Percentiles rank a stretch among this genome's conserved stretches.
These are phyloP conservation scores for Danielozyma ontarioensis DNA, from an alignment of 805 yeast genomes.

Conservation along the genomic window DNA sequence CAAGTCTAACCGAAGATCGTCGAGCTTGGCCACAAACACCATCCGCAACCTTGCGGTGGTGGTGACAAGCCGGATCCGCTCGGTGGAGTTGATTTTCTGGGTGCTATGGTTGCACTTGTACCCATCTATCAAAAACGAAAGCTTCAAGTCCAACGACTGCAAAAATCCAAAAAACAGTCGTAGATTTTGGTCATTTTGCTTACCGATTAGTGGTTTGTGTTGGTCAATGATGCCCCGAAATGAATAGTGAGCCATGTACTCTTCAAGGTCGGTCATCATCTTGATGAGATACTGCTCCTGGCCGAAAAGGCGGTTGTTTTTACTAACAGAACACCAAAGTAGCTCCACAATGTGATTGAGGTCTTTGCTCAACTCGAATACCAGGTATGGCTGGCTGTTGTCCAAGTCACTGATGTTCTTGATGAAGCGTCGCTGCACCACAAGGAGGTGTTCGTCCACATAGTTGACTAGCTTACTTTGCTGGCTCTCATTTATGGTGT, in stretches of 20 bases:
- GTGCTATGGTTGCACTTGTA: slow-evolving; percentile 18
- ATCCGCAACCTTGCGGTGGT: slow-evolving; percentile 50
- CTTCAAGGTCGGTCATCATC: slow-evolving; percentile 63
- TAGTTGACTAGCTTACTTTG: slow-evolving; percentile 42
- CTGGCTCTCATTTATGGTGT: slow-evolving; percentile 27
- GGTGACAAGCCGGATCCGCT: slow-evolving; percentile 45
- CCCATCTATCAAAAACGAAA: slow-evolving; percentile 24
- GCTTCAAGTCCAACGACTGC: slow-evolving; percentile 32
- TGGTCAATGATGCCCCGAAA: slow-evolving; percentile 2
- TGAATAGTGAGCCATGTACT: slow-evolving; percentile 41
- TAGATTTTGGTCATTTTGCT: slow-evolving; percentile 8
- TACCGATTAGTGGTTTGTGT: too few relatives aligned
- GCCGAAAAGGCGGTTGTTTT: slow-evolving; percentile 38
- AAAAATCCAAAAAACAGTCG: slow-evolving; percentile 22
- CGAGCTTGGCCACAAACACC: slow-evolving; percentile 26
- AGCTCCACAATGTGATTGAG: slow-evolving; percentile 46
- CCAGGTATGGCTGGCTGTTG: slow-evolving; percentile 16
- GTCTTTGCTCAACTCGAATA: slow-evolving; percentile 38
- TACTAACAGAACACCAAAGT: slow-evolving; percentile 54
- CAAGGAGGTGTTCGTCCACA: slow-evolving; percentile 9
- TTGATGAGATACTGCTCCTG: slow-evolving; percentile 59
- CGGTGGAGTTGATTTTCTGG: slow-evolving; percentile 40
- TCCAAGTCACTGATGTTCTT: slow-evolving; percentile 28
- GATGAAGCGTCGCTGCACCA: slow-evolving; percentile 27
- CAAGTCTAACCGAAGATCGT: slow-evolving; percentile 8